Evolutionary conservation across 805 yeast species (phyloP).

Genomic region (Wickerhamiella sergipiensis): DNA sequence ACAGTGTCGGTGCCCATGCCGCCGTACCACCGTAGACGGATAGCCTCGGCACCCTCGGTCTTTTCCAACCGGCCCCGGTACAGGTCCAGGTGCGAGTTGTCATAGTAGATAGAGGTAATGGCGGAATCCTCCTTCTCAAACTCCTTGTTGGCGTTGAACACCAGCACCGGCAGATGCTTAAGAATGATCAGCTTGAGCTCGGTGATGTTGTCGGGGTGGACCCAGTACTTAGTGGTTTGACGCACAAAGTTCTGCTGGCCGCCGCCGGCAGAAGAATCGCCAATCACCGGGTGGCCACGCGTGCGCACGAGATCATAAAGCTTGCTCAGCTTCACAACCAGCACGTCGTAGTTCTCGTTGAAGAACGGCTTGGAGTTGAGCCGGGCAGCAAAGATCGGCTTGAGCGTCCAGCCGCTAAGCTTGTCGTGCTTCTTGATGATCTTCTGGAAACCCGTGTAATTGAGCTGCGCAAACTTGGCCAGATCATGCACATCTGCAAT

Average conservation of each 20-base stretch:
- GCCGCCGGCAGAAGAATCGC: slow-evolving; percentile 98
- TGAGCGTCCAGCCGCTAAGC: slow-evolving; percentile 61
- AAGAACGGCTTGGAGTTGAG: slow-evolving; percentile 89
- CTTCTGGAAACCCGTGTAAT: slow-evolving; percentile 95
- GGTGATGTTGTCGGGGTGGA: slow-evolving; percentile 94
- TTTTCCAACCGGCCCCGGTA: slow-evolving; percentile 90
- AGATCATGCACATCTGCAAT: slow-evolving; percentile 96
- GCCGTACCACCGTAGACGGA: slow-evolving; percentile 97
- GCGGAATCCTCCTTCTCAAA: slow-evolving; percentile 92
- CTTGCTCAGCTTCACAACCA: slow-evolving; percentile 80
- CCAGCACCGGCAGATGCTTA: slow-evolving; percentile 93
- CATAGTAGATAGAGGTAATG: slow-evolving; percentile 92
- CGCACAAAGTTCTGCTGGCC: slow-evolving; percentile 94
- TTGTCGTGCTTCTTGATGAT: slow-evolving; percentile 95
- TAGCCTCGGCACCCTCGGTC: slow-evolving; percentile 98
- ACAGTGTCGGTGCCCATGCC: slow-evolving; percentile 88
- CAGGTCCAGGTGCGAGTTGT: slow-evolving; percentile 75
- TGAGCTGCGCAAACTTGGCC: slow-evolving; percentile 83
- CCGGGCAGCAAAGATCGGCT: slow-evolving; percentile 87
- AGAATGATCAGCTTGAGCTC: slow-evolving; percentile 84
- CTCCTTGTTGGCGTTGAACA: slow-evolving; percentile 91
- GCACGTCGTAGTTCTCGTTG: slow-evolving; percentile 82
- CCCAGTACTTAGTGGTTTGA: slow-evolving; percentile 99
- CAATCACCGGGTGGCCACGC: slow-evolving; percentile 86
- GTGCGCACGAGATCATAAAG: slow-evolving; percentile 89